These are phyloP conservation scores for Sesbania bispinosa DNA, from an alignment of 306 rosid species.

Conservation along the genomic window DNA sequence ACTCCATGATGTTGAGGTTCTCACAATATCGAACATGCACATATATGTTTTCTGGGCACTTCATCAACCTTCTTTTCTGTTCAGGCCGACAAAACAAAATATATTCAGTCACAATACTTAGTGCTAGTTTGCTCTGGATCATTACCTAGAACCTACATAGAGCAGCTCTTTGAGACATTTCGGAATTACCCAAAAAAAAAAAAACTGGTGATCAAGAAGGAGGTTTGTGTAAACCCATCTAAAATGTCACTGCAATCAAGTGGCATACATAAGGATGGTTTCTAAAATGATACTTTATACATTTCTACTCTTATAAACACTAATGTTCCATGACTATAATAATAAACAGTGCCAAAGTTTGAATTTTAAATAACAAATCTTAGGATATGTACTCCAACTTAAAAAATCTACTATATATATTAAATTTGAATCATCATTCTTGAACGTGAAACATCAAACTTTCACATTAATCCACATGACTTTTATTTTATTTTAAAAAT, in stretches of 20 bases:
- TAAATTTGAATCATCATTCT: too few relatives aligned
- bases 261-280: background rate
- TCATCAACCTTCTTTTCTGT: constrained; percentile 83
- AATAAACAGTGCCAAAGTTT: background rate
- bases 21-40: constrained; percentile 85
- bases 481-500: too few relatives aligned
- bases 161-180: background rate
- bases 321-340: background rate
- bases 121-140: background rate
- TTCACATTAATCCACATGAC: too few relatives aligned
- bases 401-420: too few relatives aligned
- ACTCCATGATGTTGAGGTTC: constrained; percentile 21
- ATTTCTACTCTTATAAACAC: background rate
- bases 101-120: background rate
- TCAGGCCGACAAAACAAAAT: constrained; percentile 16
- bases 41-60: constrained; percentile 57
- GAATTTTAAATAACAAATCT: too few relatives aligned
- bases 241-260: background rate
- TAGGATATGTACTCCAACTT: too few relatives aligned
- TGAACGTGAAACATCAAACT: too few relatives aligned
- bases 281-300: background rate
- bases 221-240: background rate
- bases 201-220: background rate
- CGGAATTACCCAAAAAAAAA: background rate
- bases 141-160: background rate